Conservation (phyloP, 2,329 filamentous ascomycete genomes). For the Bipolaris victoriae region DNA sequence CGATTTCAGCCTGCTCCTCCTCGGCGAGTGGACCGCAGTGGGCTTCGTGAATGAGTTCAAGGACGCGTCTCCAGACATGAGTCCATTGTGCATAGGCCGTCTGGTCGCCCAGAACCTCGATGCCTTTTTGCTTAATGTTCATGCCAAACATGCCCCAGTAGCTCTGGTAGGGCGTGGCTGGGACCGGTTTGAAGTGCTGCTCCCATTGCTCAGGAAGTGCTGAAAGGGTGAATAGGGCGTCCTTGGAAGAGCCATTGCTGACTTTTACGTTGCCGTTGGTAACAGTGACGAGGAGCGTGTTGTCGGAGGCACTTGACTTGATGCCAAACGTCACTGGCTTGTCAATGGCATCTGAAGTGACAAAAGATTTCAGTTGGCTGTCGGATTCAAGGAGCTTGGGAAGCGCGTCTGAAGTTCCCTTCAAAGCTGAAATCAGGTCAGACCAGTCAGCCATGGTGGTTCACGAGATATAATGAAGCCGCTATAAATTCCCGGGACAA, state of each 20-base stretch:
- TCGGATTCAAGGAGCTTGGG: slow-evolving; percentile 43
- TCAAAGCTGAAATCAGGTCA: slow-evolving; percentile 42
- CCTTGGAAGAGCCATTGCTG: slow-evolving; percentile 37
- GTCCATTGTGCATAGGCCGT: slow-evolving; percentile 54
- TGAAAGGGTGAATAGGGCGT: slow-evolving; percentile 49
- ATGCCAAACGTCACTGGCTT: slow-evolving; percentile 43
- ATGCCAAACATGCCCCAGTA: slow-evolving; percentile 57
- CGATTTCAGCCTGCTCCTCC: slow-evolving; percentile 46
- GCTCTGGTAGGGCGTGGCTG: slow-evolving; percentile 53
- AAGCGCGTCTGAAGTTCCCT: slow-evolving; percentile 41
- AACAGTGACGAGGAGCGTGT: slow-evolving; percentile 43
- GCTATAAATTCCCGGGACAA: neutral
- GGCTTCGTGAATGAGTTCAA: slow-evolving; percentile 57
- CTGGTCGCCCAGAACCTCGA: slow-evolving; percentile 56
- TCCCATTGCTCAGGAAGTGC: slow-evolving; percentile 56
- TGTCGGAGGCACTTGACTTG: slow-evolving; percentile 45
- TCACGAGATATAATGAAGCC: neutral
- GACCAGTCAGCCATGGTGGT: slow-evolving; percentile 41
- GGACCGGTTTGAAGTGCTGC: slow-evolving; percentile 53
- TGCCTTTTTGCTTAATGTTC: slow-evolving; percentile 59
- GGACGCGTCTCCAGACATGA: slow-evolving; percentile 56
- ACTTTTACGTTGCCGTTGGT: slow-evolving; percentile 39
- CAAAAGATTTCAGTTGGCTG: slow-evolving; percentile 45
- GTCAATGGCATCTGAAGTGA: slow-evolving; percentile 43
- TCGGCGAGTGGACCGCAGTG: slow-evolving; percentile 53